Evolutionary conservation across 1,139 yeast genomes (phyloP).

Genomic region (Yamadazyma dendronema): DNA sequence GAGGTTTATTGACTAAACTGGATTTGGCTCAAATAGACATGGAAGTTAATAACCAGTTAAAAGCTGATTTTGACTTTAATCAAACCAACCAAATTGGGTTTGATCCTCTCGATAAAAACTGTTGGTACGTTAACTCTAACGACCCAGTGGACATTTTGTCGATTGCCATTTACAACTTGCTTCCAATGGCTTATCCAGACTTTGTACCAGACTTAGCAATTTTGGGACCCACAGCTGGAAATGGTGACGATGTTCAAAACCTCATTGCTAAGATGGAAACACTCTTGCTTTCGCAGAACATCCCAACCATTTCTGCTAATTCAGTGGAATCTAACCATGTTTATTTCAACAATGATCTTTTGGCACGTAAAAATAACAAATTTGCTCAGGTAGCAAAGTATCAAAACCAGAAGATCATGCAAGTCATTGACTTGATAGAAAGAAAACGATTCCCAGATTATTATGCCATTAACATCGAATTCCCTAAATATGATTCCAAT

Average conservation of each 20-base stretch:
- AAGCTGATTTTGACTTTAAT: background rate
- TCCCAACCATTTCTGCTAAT: slow-evolving; percentile 29
- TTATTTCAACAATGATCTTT: slow-evolving; percentile 33
- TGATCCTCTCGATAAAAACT: slow-evolving; percentile 33
- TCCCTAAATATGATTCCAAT: slow-evolving; percentile 26
- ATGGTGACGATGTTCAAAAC: slow-evolving; percentile 12
- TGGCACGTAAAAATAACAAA: slow-evolving; percentile 23
- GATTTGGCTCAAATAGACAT: slow-evolving; percentile 6
- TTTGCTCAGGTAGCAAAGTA: slow-evolving; percentile 26
- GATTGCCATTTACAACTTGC: slow-evolving; percentile 31
- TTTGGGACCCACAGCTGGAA: slow-evolving; percentile 40
- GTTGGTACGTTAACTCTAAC: slow-evolving; percentile 40
- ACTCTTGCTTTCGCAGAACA: slow-evolving; percentile 23
- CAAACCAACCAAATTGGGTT: slow-evolving; percentile 24
- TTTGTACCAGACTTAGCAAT: slow-evolving; percentile 38
- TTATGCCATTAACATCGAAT: slow-evolving; percentile 31
- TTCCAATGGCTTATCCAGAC: slow-evolving; percentile 29
- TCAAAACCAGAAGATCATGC: slow-evolving; percentile 23
- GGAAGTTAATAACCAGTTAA: slow-evolving; percentile 5
- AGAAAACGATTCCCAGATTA: slow-evolving; percentile 22
- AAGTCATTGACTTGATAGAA: slow-evolving; percentile 18
- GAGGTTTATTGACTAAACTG: slow-evolving; percentile 15
- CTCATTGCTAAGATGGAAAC: slow-evolving; percentile 16
- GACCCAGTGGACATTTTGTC: slow-evolving; percentile 30
- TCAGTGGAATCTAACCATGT: slow-evolving; percentile 29